A percentile compares a stretch with the other conserved stretches of the same genome.
These are phyloP conservation scores for Trametes punicea DNA, from an alignment of 768 basidiomycete genomes.

Conservation along the genomic window DNA sequence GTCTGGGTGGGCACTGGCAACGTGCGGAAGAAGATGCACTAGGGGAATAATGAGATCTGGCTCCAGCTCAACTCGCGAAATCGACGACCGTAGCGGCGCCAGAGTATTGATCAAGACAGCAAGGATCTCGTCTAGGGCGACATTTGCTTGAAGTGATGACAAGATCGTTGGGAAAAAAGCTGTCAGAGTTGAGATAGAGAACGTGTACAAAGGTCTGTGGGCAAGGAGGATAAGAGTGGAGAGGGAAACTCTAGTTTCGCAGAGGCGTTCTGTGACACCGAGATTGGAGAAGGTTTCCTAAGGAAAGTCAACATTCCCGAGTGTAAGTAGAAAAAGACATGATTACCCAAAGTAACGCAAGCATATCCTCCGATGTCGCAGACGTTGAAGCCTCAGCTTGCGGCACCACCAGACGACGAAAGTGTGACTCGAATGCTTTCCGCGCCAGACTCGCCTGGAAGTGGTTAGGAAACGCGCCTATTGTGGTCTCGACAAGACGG, in stretches of 20 bases:
- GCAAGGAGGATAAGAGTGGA: conserved; percentile 29
- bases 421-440: conserved; percentile 20
- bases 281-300: conserved; percentile 18
- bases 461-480: conserved; percentile 15
- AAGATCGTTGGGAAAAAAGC: conserved; percentile 22
- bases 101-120: conserved; percentile 45
- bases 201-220: conserved; percentile 14
- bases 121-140: conserved; percentile 57
- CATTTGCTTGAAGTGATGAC: conserved; percentile 47
- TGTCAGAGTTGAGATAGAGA: conserved; percentile 13
- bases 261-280: conserved; percentile 22
- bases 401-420: conserved; percentile 20
- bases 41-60: conserved; percentile 49
- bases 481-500: neutral
- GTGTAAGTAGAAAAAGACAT: neutral
- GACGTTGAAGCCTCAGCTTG: neutral
- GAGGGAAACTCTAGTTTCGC: conserved; percentile 10
- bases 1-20: conserved; percentile 64
- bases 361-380: neutral
- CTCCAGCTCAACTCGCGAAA: conserved; percentile 28
- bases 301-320: neutral
- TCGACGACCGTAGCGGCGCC: conserved; percentile 17
- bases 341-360: conserved; percentile 16
- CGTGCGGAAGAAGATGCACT: conserved; percentile 45
- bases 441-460: conserved; percentile 12